These are phyloP conservation scores for Pyropia haitanensis DNA, from an alignment of 23 red algal species.

Conservation along the genomic window DNA sequence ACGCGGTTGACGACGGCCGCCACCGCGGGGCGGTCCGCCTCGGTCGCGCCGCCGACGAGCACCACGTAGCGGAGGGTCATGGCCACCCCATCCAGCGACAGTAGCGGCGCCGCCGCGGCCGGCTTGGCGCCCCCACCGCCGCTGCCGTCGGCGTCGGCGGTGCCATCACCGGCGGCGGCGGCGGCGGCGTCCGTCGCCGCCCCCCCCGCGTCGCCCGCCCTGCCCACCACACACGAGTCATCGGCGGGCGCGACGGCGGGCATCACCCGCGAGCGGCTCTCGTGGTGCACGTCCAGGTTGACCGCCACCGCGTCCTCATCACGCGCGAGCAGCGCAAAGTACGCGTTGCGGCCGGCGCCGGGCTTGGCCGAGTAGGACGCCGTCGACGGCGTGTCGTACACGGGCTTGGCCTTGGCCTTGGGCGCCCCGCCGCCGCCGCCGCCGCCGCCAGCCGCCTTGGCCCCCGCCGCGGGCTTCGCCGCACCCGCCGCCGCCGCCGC, in stretches of 20 bases:
- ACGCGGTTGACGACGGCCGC: conserved; percentile 4
- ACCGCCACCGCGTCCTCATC: too few species aligned
- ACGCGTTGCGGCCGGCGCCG: not conserved
- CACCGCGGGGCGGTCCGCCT: not conserved
- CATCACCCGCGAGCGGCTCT: not conserved
- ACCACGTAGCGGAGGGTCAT: conserved; percentile 58
- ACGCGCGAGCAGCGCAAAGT: not conserved
- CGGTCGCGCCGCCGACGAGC: conserved; percentile 15
- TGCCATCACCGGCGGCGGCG: too few species aligned
- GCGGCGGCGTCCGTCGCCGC: not conserved
- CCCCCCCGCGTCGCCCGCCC: not conserved
- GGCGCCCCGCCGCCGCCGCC: not conserved
- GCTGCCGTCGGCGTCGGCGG: not conserved
- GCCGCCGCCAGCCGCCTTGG: too few species aligned
- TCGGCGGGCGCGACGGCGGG: not conserved
- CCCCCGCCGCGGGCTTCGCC: too few species aligned
- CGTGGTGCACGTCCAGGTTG: not conserved
- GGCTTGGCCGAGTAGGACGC: conserved; percentile 2
- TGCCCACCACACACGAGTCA: not conserved
- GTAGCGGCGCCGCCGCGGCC: not conserved
- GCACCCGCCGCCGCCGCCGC: too few species aligned
- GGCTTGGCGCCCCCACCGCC: not conserved
- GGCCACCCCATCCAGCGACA: conserved; percentile 22
- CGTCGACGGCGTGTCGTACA: not conserved
- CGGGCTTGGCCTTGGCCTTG: not conserved